A percentile compares a stretch with the other conserved stretches of the same genome.
Conservation (phyloP, 1,284 basidiomycete genomes). For the Pterulicium gracile region DNA sequence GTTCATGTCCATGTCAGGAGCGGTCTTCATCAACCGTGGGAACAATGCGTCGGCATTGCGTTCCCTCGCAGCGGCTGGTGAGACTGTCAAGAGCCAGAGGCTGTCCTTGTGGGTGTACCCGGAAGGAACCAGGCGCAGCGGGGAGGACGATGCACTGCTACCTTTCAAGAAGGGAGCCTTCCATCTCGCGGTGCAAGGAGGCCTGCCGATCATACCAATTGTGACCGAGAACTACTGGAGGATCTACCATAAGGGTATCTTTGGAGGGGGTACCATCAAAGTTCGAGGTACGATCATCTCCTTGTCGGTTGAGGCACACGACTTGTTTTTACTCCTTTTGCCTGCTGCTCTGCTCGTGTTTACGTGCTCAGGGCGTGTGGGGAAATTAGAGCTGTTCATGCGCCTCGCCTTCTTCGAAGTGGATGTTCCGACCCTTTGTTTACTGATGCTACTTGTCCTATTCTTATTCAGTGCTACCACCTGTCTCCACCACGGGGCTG, state of each 20-base stretch:
- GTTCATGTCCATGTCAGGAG: constrained; percentile 86
- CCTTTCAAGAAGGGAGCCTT: constrained; percentile 99
- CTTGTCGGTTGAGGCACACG: constrained; percentile 6
- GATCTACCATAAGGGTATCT: constrained; percentile 70
- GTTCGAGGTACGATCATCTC: constrained; percentile 72
- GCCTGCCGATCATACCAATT: constrained; percentile 83
- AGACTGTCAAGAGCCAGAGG: constrained; percentile 68
- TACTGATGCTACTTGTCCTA: constrained; percentile 3
- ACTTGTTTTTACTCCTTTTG: constrained; percentile 3
- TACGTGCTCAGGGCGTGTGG: neutral
- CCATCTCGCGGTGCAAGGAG: constrained; percentile 87
- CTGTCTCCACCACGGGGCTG: constrained; percentile 62
- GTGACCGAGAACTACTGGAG: constrained; percentile 93
- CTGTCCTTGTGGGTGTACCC: constrained; percentile 88
- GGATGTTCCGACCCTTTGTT: constrained; percentile 3
- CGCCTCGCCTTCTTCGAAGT: constrained; percentile 4
- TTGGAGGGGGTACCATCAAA: constrained; percentile 70
- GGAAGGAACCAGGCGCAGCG: constrained; percentile 80
- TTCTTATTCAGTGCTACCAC: constrained; percentile 53
- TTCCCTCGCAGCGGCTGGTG: constrained; percentile 71
- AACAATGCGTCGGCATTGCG: constrained; percentile 70
- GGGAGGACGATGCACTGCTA: constrained; percentile 57
- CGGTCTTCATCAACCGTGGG: constrained; percentile 88
- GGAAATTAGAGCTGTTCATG: neutral
- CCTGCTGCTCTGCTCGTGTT: neutral